Evolutionary conservation across 192 early-diverging fungal species (phyloP), one percentile per base, ranked within the genome.

Genomic region (Backusella sp.): DNA sequence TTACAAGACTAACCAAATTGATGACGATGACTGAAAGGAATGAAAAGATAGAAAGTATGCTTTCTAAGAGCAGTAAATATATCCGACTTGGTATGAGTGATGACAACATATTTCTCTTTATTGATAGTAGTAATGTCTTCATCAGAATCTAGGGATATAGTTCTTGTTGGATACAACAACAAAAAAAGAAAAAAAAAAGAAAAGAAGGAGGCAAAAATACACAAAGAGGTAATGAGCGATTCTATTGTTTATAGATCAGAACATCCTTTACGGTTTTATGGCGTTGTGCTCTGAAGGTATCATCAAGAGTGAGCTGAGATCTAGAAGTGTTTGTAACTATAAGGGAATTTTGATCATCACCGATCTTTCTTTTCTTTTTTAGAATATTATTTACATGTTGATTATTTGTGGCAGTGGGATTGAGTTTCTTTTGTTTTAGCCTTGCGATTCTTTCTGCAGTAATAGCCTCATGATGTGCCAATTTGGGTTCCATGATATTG

Each of bases 401-500:
- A 28, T 0, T 62, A 28, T 12, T 14, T 28, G 28, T 23, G 37
- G 37, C 11, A 39, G 37, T 12, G 9, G 11, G 11, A n/a, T 62
- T 62, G 26, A 28, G 11, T 62, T 62, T 62, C 56, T 62, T 62
- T 62, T 62, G 56, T 62, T 62, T 62, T 62, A 28, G 56, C 56
- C 23, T 23, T 62, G 56, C 56, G 2, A 62, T 4, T 62, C 26
- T 62, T 14, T 62, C 76, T 34, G 76, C 68, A 32, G 53, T 30
- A 21, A 77, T 67, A 23, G 66, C 39, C 46, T 77, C 59, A 32
- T 65, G 42, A 67, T 73, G 53, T 23, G 28, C 46, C 14, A 77
- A 14, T 73, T 77, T 77, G 14, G 62, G 44, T 30, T 66, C 35
- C 19, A 56, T 77, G 17, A 79, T 15, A 17, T 79, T 69, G 8